Evolutionary conservation across 176 grass and related monocot species (phyloP).

Genomic region (Dendrocalamus sinicus): DNA sequence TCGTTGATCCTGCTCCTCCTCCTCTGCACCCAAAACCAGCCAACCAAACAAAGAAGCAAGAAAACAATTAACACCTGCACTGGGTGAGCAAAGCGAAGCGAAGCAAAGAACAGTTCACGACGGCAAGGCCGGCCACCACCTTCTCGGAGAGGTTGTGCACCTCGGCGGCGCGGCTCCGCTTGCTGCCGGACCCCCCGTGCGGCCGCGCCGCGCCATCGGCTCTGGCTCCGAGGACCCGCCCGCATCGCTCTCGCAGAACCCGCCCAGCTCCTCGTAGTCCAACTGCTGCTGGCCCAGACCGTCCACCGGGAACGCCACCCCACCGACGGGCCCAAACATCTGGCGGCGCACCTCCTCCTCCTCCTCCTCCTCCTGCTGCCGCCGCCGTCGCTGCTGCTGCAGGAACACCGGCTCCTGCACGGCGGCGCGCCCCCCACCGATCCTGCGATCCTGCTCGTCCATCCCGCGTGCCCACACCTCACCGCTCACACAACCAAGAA

Average conservation of each 20-base stretch:
- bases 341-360: constrained; percentile 39
- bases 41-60: neutral
- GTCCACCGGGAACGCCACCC: constrained; percentile 19
- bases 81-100: neutral
- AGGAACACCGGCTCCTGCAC: constrained; percentile 44
- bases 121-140: constrained; percentile 38
- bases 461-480: constrained; percentile 9
- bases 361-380: constrained; percentile 28
- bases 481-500: neutral
- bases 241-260: constrained; percentile 45
- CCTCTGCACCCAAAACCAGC: constrained; percentile 45
- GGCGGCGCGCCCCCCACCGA: constrained; percentile 4
- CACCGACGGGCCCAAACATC: constrained; percentile 33
- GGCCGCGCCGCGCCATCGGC: constrained; percentile 22
- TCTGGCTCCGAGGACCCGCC: constrained; percentile 49
- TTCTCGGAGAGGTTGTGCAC: constrained; percentile 99
- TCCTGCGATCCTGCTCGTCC: constrained; percentile 44
- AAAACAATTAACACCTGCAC: neutral
- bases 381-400: constrained; percentile 21
- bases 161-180: constrained; percentile 90
- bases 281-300: constrained; percentile 34
- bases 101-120: neutral
- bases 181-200: constrained; percentile 68
- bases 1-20: constrained; percentile 96
- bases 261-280: constrained; percentile 31